Evolutionary conservation across 139 green algal species (phyloP).

Genomic region (Chlorella sp.): DNA sequence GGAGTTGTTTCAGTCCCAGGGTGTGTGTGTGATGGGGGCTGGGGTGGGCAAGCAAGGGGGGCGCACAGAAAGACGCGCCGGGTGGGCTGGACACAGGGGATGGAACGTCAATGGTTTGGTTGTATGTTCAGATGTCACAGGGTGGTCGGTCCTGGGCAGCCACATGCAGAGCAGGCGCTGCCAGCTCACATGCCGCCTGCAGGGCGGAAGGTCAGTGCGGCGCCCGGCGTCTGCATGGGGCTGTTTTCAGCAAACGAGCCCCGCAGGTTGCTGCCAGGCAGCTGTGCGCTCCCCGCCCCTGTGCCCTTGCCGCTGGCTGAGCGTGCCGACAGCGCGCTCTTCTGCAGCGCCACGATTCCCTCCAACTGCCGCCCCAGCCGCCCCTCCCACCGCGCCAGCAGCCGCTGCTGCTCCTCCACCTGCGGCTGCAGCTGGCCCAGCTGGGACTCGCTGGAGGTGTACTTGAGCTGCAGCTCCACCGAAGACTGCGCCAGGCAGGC

Average conservation of each 20-base stretch:
- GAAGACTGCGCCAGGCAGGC: constrained; percentile 4
- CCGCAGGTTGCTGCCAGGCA: background rate
- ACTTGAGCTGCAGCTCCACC: constrained; percentile 33
- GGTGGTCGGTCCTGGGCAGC: too few species aligned
- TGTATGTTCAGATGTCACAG: too few species aligned
- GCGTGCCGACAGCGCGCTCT: constrained; percentile 11
- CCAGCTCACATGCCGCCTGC: background rate
- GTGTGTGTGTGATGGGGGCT: too few species aligned
- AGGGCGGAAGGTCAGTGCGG: background rate
- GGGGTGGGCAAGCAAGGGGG: too few species aligned
- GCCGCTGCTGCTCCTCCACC: constrained; percentile 34
- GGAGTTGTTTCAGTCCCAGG: too few species aligned
- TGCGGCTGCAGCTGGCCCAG: background rate
- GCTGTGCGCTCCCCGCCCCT: background rate
- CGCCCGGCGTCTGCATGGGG: constrained; percentile 15
- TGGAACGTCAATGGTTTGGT: too few species aligned
- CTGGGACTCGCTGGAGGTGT: background rate
- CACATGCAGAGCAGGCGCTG: too few species aligned
- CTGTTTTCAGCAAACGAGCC: background rate
- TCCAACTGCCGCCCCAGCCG: constrained; percentile 36
- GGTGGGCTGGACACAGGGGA: too few species aligned
- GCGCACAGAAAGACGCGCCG: too few species aligned
- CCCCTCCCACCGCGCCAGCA: constrained; percentile 35
- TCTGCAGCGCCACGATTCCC: constrained; percentile 40
- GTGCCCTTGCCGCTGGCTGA: background rate